A percentile compares a stretch with the other conserved stretches of the same genome.
These are phyloP conservation scores for Penicillium italicum DNA, from an alignment of 2,329 filamentous ascomycete species.

Conservation along the genomic window DNA sequence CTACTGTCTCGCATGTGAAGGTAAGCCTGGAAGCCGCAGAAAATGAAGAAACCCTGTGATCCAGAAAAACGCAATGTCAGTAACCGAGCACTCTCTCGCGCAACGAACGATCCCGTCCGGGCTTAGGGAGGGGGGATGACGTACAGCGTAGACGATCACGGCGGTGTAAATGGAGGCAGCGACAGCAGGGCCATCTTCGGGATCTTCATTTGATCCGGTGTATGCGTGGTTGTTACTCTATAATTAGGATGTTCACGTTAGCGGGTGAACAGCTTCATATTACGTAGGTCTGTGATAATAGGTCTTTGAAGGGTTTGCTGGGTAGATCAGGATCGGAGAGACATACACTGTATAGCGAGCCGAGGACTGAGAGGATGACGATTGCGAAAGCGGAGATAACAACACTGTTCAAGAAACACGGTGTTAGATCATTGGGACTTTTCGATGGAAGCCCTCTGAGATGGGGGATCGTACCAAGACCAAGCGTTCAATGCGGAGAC, in stretches of 20 bases:
- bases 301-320: background rate
- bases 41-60: conserved; percentile 75
- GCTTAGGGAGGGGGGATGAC: conserved; percentile 36
- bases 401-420: conserved; percentile 54
- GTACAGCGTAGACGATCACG: conserved; percentile 82
- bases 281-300: conserved; percentile 2
- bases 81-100: background rate
- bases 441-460: background rate
- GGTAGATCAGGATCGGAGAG: background rate
- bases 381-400: conserved; percentile 64
- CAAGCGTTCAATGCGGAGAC: conserved; percentile 90
- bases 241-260: conserved; percentile 7
- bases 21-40: conserved; percentile 84
- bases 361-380: conserved; percentile 61
- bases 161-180: conserved; percentile 82
- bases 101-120: background rate
- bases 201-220: conserved; percentile 68
- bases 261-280: background rate
- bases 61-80: conserved; percentile 12
- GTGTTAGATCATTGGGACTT: conserved; percentile 10
- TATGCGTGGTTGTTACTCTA: conserved; percentile 73
- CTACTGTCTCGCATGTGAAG: conserved; percentile 79
- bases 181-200: conserved; percentile 70
- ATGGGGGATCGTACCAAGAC: conserved; percentile 68
- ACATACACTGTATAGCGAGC: conserved; percentile 68